These are phyloP conservation scores for Colletotrichum spaethianum DNA, from an alignment of 2,329 filamentous ascomycete species.

Conservation along the genomic window DNA sequence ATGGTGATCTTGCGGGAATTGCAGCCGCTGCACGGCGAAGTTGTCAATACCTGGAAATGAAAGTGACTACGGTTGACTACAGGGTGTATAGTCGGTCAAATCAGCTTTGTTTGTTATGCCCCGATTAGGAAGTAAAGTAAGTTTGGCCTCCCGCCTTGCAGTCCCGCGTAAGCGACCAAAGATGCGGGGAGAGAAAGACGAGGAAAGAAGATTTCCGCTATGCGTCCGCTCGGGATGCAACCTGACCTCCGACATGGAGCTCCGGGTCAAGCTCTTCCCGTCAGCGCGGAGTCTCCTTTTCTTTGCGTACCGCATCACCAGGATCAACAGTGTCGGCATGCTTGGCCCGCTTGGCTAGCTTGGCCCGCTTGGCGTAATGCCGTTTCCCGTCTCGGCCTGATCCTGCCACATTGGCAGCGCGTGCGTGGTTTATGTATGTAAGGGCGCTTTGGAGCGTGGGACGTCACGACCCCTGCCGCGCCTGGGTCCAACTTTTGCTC, in stretches of 20 bases:
- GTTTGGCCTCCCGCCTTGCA: too few species aligned
- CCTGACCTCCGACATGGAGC: too few species aligned
- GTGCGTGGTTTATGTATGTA: neutral
- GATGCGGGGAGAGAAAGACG: neutral
- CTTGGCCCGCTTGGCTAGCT: too few species aligned
- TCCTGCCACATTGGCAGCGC: neutral
- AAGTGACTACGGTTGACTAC: neutral
- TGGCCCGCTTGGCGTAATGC: too few species aligned
- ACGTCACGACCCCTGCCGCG: neutral
- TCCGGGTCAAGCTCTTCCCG: too few species aligned
- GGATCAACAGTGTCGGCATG: too few species aligned
- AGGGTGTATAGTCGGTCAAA: neutral
- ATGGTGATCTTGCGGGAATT: neutral
- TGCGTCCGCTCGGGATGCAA: neutral
- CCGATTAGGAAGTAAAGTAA: too few species aligned
- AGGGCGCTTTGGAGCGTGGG: neutral
- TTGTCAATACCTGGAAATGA: neutral
- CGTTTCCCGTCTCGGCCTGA: too few species aligned
- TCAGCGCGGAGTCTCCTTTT: too few species aligned
- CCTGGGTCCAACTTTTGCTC: neutral
- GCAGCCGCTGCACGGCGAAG: neutral
- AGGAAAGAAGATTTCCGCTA: neutral
- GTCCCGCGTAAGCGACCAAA: neutral
- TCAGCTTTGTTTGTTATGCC: neutral
- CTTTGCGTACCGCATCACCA: too few species aligned